A percentile compares a stretch with the other conserved stretches of the same genome.
Conservation (phyloP, 345 rosid species). For the Physaria fendleri region DNA sequence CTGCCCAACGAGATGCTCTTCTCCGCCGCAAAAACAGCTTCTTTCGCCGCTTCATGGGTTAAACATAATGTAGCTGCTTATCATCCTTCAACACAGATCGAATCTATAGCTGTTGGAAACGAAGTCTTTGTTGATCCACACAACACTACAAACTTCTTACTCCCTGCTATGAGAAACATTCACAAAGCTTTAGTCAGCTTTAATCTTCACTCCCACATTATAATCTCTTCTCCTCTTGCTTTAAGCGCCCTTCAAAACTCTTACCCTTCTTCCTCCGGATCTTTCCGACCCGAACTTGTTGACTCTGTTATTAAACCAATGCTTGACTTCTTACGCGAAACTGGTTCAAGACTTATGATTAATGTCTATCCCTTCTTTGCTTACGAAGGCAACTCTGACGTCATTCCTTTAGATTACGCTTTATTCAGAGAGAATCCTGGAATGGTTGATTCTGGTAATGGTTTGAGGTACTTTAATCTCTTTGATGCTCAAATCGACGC, state of each 20-base stretch:
- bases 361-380: slow-evolving; percentile 94
- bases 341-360: slow-evolving; percentile 86
- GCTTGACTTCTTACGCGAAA: slow-evolving; percentile 76
- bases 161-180: slow-evolving; percentile 80
- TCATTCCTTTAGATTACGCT: slow-evolving; percentile 84
- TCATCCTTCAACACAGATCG: slow-evolving; percentile 67
- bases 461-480: slow-evolving; percentile 67
- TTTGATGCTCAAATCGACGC: slow-evolving; percentile 98
- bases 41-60: slow-evolving; percentile 68
- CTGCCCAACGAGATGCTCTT: slow-evolving; percentile 66
- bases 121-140: slow-evolving; percentile 87
- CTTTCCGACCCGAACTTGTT: slow-evolving; percentile 70
- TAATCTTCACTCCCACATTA: slow-evolving; percentile 61
- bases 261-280: slow-evolving; percentile 88
- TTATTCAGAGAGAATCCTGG: slow-evolving; percentile 88
- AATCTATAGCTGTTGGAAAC: slow-evolving; percentile 88
- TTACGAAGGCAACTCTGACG: slow-evolving; percentile 84
- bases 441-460: slow-evolving; percentile 76
- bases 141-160: slow-evolving; percentile 61
- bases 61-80: slow-evolving; percentile 60
- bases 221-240: slow-evolving; percentile 83
- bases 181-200: slow-evolving; percentile 57
- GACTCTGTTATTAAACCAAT: slow-evolving; percentile 72
- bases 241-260: slow-evolving; percentile 71
- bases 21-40: slow-evolving; percentile 49